Percentiles rank a stretch among this genome's conserved stretches.
Evolutionary conservation across 208 protist genomes (phyloP).

Genomic region (Zelonia costaricensis): DNA sequence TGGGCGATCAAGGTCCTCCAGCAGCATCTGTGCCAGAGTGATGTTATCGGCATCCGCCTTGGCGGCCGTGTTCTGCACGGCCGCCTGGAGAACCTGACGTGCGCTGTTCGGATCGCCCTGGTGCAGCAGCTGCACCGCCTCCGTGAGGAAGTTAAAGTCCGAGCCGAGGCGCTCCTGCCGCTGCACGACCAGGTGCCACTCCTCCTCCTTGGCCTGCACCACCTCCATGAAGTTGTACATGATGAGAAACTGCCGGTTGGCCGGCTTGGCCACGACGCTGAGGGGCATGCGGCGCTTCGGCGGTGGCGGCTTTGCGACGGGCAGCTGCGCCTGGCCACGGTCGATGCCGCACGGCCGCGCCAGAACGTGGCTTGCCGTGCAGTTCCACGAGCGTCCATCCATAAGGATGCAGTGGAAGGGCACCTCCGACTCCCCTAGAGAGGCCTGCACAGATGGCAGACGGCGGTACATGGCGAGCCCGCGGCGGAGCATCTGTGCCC

Average conservation of each 20-base stretch:
- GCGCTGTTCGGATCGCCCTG: conserved; percentile 44
- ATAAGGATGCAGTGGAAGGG: conserved; percentile 53
- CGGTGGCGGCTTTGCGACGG: background rate
- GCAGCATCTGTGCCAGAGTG: conserved; percentile 41
- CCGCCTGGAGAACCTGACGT: conserved; percentile 18
- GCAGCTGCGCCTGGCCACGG: background rate
- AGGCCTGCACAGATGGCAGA: conserved; percentile 22
- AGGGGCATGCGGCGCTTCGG: conserved; percentile 2
- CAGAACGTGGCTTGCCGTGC: conserved; percentile 44
- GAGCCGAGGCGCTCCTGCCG: conserved; percentile 48
- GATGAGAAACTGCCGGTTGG: conserved; percentile 24
- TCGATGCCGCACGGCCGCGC: conserved; percentile 59
- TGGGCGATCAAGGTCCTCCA: conserved; percentile 42
- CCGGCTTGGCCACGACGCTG: background rate
- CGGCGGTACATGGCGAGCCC: conserved; percentile 42
- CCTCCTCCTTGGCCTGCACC: conserved; percentile 52
- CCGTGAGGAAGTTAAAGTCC: conserved; percentile 50
- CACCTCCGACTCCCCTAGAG: background rate
- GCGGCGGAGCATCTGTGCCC: conserved; percentile 43
- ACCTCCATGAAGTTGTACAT: conserved; percentile 61
- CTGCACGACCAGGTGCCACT: conserved; percentile 75
- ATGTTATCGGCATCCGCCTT: conserved; percentile 30
- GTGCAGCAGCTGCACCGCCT: conserved; percentile 60
- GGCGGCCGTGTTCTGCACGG: conserved; percentile 5
- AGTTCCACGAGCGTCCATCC: conserved; percentile 52